Percentiles rank a stretch among this genome's conserved stretches.
Conservation (phyloP, 2,329 filamentous ascomycete species). For the Onygenales sp. region DNA sequence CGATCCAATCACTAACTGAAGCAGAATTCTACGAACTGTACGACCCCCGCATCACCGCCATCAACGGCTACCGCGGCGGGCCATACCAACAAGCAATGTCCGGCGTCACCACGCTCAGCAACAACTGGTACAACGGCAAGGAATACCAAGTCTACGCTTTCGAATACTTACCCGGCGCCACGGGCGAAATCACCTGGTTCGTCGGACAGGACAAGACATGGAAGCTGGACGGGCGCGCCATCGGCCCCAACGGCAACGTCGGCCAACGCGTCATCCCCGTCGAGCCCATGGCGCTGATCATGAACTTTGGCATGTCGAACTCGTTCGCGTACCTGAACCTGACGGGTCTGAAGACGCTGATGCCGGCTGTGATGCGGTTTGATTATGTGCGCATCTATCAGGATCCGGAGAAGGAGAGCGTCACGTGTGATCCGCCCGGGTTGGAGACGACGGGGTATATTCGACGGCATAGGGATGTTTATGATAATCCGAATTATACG, state of each 20-base stretch:
- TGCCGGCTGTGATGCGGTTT: constrained; percentile 57
- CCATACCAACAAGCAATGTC: constrained; percentile 56
- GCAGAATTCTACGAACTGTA: constrained; percentile 56
- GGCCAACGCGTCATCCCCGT: constrained; percentile 55
- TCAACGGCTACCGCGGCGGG: constrained; percentile 54
- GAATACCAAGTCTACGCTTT: constrained; percentile 55
- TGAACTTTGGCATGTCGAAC: constrained; percentile 62
- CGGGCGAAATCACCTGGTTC: constrained; percentile 58
- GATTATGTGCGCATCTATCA: constrained; percentile 66
- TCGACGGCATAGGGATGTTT: constrained; percentile 49
- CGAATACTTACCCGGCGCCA: constrained; percentile 51
- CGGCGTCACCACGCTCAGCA: constrained; percentile 51
- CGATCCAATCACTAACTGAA: not conserved
- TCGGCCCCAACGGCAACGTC: constrained; percentile 61
- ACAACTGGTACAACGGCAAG: constrained; percentile 57
- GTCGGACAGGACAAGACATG: constrained; percentile 57
- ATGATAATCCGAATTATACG: constrained; percentile 56
- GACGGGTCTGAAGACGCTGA: constrained; percentile 42
- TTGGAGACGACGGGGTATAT: constrained; percentile 63
- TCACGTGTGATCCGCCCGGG: constrained; percentile 59
- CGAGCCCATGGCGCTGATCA: constrained; percentile 58
- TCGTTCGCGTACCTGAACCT: constrained; percentile 56
- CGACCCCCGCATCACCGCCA: constrained; percentile 45
- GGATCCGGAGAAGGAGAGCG: constrained; percentile 45
- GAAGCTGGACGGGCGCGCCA: constrained; percentile 50